Evolutionary conservation across 305 asterid genomes (phyloP).

Genomic region (Andrographis paniculata): DNA sequence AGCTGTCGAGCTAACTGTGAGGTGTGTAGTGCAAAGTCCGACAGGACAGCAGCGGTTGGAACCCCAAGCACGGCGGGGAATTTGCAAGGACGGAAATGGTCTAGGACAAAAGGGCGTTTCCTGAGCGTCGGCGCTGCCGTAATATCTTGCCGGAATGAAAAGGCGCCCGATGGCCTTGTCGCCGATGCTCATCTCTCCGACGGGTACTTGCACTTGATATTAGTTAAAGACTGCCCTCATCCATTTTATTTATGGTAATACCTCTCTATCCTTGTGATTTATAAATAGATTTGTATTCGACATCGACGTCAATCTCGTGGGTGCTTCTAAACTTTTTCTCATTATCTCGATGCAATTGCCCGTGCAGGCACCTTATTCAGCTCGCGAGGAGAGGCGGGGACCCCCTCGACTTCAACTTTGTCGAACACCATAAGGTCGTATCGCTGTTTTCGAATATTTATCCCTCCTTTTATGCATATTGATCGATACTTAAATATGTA

Average conservation of each 20-base stretch:
- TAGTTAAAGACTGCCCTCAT: constrained; percentile 85
- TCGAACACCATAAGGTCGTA: constrained; percentile 95
- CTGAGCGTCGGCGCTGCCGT: constrained; percentile 92
- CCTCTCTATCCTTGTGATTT: too few species aligned
- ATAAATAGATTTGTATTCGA: too few species aligned
- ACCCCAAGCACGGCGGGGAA: constrained; percentile 25
- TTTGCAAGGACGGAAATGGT: constrained; percentile 55
- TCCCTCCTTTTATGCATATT: too few species aligned
- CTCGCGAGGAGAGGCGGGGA: constrained; percentile 77
- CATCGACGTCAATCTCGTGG: too few species aligned
- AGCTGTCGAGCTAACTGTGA: constrained; percentile 69
- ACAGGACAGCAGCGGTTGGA: constrained; percentile 19
- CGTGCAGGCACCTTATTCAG: constrained; percentile 83
- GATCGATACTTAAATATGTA: too few species aligned
- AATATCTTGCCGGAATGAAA: constrained; percentile 90
- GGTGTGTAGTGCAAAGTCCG: constrained; percentile 47
- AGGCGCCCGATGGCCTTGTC: constrained; percentile 92
- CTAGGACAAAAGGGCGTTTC: constrained; percentile 62
- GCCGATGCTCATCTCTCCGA: constrained; percentile 98
- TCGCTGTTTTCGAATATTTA: too few species aligned
- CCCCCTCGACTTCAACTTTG: constrained; percentile 70
- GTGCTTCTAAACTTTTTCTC: too few species aligned
- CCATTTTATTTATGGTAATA: constrained; percentile 65
- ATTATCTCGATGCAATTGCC: not conserved
- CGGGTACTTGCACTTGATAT: constrained; percentile 76